Conservation (phyloP, 768 basidiomycete species). For the Phylloporus rhodoxanthus region DNA sequence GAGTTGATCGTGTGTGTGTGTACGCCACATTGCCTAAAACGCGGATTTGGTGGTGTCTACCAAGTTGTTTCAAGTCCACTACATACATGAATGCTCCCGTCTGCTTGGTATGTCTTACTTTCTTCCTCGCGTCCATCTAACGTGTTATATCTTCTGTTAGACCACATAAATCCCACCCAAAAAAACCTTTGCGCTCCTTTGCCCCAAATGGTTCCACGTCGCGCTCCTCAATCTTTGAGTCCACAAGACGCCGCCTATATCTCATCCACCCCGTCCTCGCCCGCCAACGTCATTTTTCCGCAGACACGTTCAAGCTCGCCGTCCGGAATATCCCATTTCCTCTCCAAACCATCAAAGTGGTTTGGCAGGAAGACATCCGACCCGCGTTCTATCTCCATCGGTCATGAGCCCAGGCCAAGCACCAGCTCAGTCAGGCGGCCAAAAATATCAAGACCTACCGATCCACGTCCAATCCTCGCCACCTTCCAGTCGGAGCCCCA, state of each 20-base stretch:
- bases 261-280: conserved; percentile 27
- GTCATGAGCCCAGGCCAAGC: conserved; percentile 46
- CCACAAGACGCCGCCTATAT: conserved; percentile 28
- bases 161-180: not conserved
- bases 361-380: conserved; percentile 57
- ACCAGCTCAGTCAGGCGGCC: conserved; percentile 52
- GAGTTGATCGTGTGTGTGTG: not conserved
- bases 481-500: conserved; percentile 43
- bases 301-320: conserved; percentile 58
- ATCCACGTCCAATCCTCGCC: conserved; percentile 66
- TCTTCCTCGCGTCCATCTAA: not conserved
- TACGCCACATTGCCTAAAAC: conserved; percentile 24
- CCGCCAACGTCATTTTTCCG: conserved; percentile 36
- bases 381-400: conserved; percentile 37
- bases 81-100: conserved; percentile 7
- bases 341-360: conserved; percentile 68
- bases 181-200: conserved; percentile 13
- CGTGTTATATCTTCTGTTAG: not conserved
- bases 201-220: conserved; percentile 45
- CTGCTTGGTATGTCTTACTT: conserved; percentile 6
- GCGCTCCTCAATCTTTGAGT: conserved; percentile 37
- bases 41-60: not conserved
- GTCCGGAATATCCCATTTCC: conserved; percentile 55
- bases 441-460: conserved; percentile 81
- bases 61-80: conserved; percentile 19